A percentile compares a stretch with the other conserved stretches of the same genome.
These are phyloP conservation scores for Eucalyptus tenuipes DNA, from an alignment of 345 rosid genomes.

Conservation along the genomic window DNA sequence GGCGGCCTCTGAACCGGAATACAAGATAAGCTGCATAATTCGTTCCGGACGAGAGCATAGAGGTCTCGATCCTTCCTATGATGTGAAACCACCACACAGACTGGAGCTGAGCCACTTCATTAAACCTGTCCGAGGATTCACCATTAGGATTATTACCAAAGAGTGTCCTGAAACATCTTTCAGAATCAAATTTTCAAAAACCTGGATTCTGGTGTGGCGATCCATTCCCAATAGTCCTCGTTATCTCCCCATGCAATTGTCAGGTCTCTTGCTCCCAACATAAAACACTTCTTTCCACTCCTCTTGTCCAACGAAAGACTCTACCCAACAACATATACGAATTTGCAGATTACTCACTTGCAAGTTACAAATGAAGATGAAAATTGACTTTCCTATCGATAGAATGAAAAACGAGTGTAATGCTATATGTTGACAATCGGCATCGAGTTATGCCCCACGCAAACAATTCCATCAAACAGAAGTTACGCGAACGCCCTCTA, in stretches of 20 bases:
- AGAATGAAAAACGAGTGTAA: neutral
- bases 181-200: no score
- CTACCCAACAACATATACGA: neutral
- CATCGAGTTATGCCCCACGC: neutral
- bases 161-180: neutral
- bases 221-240: rapidly evolving
- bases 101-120: neutral
- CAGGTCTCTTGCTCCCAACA: neutral
- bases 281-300: neutral
- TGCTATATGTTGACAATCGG: neutral
- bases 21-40: neutral
- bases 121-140: neutral
- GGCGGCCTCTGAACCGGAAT: rapidly evolving
- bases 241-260: neutral
- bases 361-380: neutral
- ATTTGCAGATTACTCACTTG: neutral
- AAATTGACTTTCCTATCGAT: neutral
- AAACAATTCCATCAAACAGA: neutral
- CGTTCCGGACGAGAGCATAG: neutral
- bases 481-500: neutral
- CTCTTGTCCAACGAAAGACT: neutral
- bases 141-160: no score
- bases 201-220: neutral
- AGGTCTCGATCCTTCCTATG: neutral
- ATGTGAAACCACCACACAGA: rapidly evolving